Percentiles rank a stretch among this genome's conserved stretches.
These are phyloP conservation scores for Phlegmacium glaucopus DNA, from an alignment of 768 basidiomycete genomes.

Conservation along the genomic window DNA sequence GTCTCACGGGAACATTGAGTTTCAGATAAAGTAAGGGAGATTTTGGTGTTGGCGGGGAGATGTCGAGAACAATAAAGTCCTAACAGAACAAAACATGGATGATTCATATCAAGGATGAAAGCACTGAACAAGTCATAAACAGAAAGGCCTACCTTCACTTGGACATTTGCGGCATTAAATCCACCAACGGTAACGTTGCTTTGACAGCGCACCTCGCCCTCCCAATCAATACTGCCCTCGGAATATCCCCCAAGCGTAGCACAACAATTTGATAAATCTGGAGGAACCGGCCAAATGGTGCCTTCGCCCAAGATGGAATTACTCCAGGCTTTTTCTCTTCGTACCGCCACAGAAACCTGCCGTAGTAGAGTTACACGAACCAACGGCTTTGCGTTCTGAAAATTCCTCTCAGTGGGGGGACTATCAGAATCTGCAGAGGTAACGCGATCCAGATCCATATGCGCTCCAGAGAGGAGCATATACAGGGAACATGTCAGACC, in stretches of 20 bases:
- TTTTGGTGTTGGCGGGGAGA: slow-evolving; percentile 38
- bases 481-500: slow-evolving; percentile 46
- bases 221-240: slow-evolving; percentile 55
- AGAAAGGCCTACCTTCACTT: slow-evolving; percentile 35
- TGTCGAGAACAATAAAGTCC: slow-evolving; percentile 55
- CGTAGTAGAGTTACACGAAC: slow-evolving; percentile 54
- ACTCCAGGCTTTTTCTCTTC: slow-evolving; percentile 33
- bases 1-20: slow-evolving; percentile 47
- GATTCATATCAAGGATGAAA: slow-evolving; percentile 6
- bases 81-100: slow-evolving; percentile 18
- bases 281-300: slow-evolving; percentile 41
- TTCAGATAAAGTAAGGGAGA: slow-evolving; percentile 35
- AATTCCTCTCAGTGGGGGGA: slow-evolving; percentile 9
- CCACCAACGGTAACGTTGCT: slow-evolving; percentile 39
- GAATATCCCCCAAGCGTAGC: slow-evolving; percentile 17
- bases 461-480: slow-evolving; percentile 27
- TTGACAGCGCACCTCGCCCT: slow-evolving; percentile 42
- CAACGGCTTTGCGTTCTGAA: slow-evolving; percentile 16
- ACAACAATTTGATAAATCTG: slow-evolving; percentile 24
- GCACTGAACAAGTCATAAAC: background rate
- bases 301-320: slow-evolving; percentile 47
- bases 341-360: slow-evolving; percentile 38
- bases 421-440: slow-evolving; percentile 20
- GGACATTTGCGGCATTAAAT: slow-evolving; percentile 42
- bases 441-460: slow-evolving; percentile 21